Base-by-base conservation (phyloP, 2,329 filamentous ascomycete genomes). In the Colletotrichum shisoi region DNA sequence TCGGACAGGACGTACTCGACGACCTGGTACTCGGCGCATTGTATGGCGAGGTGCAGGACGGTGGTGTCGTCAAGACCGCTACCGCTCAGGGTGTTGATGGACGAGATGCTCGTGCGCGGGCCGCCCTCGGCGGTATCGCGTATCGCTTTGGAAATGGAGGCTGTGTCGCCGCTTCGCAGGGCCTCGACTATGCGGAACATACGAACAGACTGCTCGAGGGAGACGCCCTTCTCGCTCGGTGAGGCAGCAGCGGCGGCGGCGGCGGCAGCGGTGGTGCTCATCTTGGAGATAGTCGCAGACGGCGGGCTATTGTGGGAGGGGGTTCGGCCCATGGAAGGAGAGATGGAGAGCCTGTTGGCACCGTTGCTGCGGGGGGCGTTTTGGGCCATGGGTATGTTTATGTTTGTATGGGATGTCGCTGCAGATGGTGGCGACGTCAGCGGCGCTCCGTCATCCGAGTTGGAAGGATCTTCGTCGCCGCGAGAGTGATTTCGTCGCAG, bases 121-220 rank as follows among this genome's bases (percentile, higher is more conserved):
- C 81, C 80, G 67, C 78, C 78, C 60, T 87, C 82, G 67, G 81
- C 78, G 46, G 85, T 86, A 68, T 93, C 91, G 68, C 90, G 85
- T 71, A 97, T 91, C 1, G 91, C 91, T 76, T 90, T 94, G 37
- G 92, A 92, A 73, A 99, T 97, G 44, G 91, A 92, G 15, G 89
- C 90, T 0, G 93, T 96, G 76, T 99, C 94, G 61, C 95, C 95
- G 76, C 87, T 95, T 71, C 94, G 88, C 71, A 99, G 82, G 48
- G 94, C 91, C 80, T 98, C 95, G 75, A 98, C 97, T 53, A 97
- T 88, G 71, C 94, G 89, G 79, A 99, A 99, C 71, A 96, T 94
- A 75, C 91, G 89, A 60, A 99, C 93, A 0, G 94, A 97, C 78
- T 97, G 93, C 76, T 99, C 94, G 66, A 99, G 91, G 27, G 87